A percentile compares a stretch with the other conserved stretches of the same genome.
Conservation (phyloP, 768 basidiomycete species). For the Macrocybe gigantea region DNA sequence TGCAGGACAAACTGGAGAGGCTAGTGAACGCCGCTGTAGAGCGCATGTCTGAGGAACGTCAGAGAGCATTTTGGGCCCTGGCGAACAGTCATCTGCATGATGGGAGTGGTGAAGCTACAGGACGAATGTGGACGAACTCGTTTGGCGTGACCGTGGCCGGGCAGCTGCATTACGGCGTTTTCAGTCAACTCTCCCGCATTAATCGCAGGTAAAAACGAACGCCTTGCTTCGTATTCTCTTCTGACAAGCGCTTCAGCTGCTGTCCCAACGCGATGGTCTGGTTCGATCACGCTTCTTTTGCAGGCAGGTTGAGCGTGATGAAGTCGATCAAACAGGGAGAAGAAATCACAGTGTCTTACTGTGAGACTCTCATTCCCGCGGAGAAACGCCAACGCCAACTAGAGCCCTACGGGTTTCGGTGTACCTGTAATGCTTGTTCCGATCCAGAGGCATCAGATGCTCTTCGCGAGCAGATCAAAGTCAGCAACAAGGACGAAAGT, state of each 20-base stretch:
- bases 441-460: too few species aligned
- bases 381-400: constrained; percentile 19
- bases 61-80: constrained; percentile 17
- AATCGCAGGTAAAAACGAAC: constrained; percentile 15
- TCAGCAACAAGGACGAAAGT: too few species aligned
- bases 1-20: constrained; percentile 3
- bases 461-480: too few species aligned
- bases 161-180: constrained; percentile 5
- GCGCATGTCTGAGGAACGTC: constrained; percentile 15
- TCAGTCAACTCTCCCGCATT: constrained; percentile 15
- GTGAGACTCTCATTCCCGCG: constrained; percentile 3
- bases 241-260: constrained; percentile 11
- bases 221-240: too few species aligned
- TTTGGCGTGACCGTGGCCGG: constrained; percentile 3
- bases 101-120: constrained; percentile 23
- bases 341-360: constrained; percentile 26
- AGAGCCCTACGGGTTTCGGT: constrained; percentile 23
- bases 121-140: constrained; percentile 22
- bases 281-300: constrained; percentile 21
- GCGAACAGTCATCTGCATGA: constrained; percentile 20
- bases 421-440: constrained; percentile 24
- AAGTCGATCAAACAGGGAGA: constrained; percentile 25
- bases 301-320: constrained; percentile 18
- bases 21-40: constrained; percentile 10
- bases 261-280: constrained; percentile 12